Percentiles rank a stretch among this genome's conserved stretches.
phyloP scores from a whole-genome alignment of 768 basidiomycete species.

The Boletus rex-veris region DNA sequence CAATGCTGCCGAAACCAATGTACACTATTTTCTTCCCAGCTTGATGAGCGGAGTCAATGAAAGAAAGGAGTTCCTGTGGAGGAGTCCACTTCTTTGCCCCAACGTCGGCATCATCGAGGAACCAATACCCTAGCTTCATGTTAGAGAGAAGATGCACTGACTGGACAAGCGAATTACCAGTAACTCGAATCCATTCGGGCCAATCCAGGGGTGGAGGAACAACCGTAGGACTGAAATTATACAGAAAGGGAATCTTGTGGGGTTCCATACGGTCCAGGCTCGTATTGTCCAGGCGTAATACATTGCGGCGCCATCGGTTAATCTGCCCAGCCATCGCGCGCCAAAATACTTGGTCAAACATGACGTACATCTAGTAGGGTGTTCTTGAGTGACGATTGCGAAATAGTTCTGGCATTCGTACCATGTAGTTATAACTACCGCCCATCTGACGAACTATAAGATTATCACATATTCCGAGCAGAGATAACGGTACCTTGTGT shows the following conservation, averaged over 20 bases:
- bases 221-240: conserved; percentile 90
- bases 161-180: conserved; percentile 47
- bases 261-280: conserved; percentile 94
- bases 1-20: conserved; percentile 96
- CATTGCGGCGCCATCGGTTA: conserved; percentile 86
- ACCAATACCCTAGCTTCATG: conserved; percentile 79
- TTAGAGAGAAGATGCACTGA: conserved; percentile 6
- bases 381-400: not conserved
- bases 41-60: conserved; percentile 75
- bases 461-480: conserved; percentile 3
- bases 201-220: conserved; percentile 96
- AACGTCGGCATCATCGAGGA: conserved; percentile 89
- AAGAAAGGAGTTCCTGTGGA: conserved; percentile 72
- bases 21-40: conserved; percentile 89
- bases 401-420: conserved; percentile 31
- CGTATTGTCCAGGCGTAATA: conserved; percentile 73
- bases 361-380: conserved; percentile 71
- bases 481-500: conserved; percentile 57
- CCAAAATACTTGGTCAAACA: conserved; percentile 99
- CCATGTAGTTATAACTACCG: conserved; percentile 98
- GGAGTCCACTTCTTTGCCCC: conserved; percentile 87
- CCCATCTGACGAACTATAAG: conserved; percentile 65
- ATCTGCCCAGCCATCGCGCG: conserved; percentile 90
- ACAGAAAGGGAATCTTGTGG: conserved; percentile 96
- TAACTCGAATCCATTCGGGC: conserved; percentile 98